Evolutionary conservation across 306 rosid genomes (phyloP), one percentile per base, ranked within the genome.

Genomic region (Hippophae tibetana): DNA sequence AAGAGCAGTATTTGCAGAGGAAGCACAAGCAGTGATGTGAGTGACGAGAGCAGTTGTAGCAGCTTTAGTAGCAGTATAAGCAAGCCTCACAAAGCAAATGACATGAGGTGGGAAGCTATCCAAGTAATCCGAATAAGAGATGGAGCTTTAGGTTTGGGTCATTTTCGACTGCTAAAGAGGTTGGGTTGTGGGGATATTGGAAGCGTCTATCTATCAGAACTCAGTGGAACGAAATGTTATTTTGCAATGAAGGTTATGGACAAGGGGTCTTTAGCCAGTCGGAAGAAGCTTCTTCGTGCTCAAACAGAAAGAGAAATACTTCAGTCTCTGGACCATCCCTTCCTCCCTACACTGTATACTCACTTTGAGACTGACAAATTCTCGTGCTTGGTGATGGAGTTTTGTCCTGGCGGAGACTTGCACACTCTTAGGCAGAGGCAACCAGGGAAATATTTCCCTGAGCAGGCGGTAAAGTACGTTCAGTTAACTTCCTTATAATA

Each of bases 211-310:
- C 92, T 92, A 54, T 92, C 98, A 7, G 98, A 87, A 79, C 75
- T 92, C 72, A 87, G 95, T 59, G 98, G 98, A 58, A 92, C 98
- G 42, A 87, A 87, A 78, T 87, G 96, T 68, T 82, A 83, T 79
- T 92, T 92, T 55, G 98, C 98, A 26, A 92, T 92, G 89, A 92
- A 92, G 81, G 98, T 92, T 71, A 92, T 92, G 98, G 98, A 92
- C 85, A 92, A 92, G 83, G 94, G 88, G 64, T 85, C 96, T 47
- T 78, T 92, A 45, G 96, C 95, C 3, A 85, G 87, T 68, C 95
- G 98, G 18, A 92, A 92, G 64, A 92, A 92, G 74, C 81, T 87
- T 73, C 96, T 92, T 61, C 96, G 98, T 60, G 98, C 96, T 48
- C 98, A 92, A 86, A 92, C 98, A 2, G 98, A 92, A 73, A 73